A percentile compares a stretch with the other conserved stretches of the same genome.
Evolutionary conservation across 1,284 basidiomycete genomes (phyloP).

Genomic region (Microbotryomycetes sp.): DNA sequence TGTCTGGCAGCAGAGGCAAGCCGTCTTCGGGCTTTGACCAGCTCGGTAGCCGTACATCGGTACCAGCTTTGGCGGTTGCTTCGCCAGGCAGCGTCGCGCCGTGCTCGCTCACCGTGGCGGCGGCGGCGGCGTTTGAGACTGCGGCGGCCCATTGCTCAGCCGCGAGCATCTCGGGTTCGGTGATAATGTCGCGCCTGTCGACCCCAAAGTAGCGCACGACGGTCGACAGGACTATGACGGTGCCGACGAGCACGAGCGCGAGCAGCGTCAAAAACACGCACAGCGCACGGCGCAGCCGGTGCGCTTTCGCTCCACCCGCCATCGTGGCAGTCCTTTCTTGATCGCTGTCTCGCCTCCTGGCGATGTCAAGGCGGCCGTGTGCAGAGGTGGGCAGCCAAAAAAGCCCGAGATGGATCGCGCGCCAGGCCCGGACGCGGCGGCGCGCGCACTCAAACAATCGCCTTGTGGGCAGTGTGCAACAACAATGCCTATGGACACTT

Average conservation of each 20-base stretch:
- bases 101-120: background rate
- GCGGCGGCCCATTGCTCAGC: conserved; percentile 21
- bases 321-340: background rate
- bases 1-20: background rate
- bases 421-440: too few species aligned
- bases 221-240: conserved; percentile 82
- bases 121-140: background rate
- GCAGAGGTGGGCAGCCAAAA: too few species aligned
- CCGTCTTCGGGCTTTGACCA: background rate
- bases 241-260: conserved; percentile 78
- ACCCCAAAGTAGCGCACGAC: conserved; percentile 87
- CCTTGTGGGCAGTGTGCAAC: too few species aligned
- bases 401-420: too few species aligned
- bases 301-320: background rate
- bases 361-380: too few species aligned
- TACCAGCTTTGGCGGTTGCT: background rate
- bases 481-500: too few species aligned
- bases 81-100: background rate
- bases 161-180: conserved; percentile 60
- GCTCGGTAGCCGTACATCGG: background rate
- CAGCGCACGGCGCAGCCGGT: conserved; percentile 40
- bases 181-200: conserved; percentile 65
- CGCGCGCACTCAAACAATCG: too few species aligned
- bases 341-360: too few species aligned
- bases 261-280: conserved; percentile 68